Conservation (phyloP, 1,284 basidiomycete species). For the Austroboletus niveus region DNA sequence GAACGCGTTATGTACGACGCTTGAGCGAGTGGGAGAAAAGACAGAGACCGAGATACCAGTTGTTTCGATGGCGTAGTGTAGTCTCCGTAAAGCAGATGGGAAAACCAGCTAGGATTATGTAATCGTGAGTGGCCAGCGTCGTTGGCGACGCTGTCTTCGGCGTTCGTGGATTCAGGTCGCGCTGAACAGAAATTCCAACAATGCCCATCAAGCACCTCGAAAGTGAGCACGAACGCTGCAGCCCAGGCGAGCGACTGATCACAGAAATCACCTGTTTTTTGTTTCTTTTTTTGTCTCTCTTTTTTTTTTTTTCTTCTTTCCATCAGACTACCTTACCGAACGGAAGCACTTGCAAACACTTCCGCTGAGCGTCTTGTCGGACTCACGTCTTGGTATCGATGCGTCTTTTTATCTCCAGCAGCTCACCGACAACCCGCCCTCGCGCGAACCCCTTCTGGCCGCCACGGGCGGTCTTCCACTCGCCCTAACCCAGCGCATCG, state of each 20-base stretch:
- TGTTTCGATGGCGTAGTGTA: background rate
- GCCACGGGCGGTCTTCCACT: constrained; percentile 93
- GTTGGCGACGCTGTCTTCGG: constrained; percentile 22
- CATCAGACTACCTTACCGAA: constrained; percentile 77
- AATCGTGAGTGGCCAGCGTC: constrained; percentile 19
- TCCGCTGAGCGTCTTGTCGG: constrained; percentile 80
- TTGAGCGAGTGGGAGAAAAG: constrained; percentile 5
- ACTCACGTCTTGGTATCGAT: constrained; percentile 97
- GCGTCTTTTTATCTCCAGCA: constrained; percentile 86
- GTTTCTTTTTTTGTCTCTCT: no score
- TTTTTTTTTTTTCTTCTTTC: background rate
- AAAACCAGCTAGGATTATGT: constrained; percentile 22
- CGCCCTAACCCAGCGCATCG: constrained; percentile 82
- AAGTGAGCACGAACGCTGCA: constrained; percentile 36
- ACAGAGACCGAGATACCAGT: constrained; percentile 1
- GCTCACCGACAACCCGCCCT: constrained; percentile 73
- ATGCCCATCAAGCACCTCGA: constrained; percentile 59
- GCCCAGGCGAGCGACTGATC: background rate
- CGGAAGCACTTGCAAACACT: constrained; percentile 85
- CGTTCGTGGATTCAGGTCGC: constrained; percentile 1
- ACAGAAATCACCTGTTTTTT: background rate
- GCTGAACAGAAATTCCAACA: constrained; percentile 15
- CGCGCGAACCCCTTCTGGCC: constrained; percentile 87
- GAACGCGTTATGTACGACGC: constrained; percentile 12
- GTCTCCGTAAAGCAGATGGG: constrained; percentile 2